Percentiles rank a stretch among this genome's conserved stretches.
Evolutionary conservation across 1,284 basidiomycete genomes (phyloP).

Genomic region (Sphaerobolus stellatus): DNA sequence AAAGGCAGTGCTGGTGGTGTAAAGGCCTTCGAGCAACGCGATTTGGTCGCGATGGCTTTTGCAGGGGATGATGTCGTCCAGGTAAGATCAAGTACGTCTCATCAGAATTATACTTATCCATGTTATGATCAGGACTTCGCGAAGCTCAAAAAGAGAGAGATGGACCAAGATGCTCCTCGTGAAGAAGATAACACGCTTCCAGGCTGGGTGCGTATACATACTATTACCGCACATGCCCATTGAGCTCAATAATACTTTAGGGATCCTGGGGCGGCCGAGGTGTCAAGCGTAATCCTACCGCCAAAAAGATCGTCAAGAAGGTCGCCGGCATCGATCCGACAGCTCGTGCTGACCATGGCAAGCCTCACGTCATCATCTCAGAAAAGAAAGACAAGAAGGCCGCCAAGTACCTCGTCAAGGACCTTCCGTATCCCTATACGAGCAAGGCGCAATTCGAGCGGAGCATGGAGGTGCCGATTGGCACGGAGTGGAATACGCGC

Average conservation of each 20-base stretch:
- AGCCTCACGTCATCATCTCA: slow-evolving; percentile 89
- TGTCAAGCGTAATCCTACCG: slow-evolving; percentile 53
- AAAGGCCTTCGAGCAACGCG: slow-evolving; percentile 78
- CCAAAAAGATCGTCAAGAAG: slow-evolving; percentile 73
- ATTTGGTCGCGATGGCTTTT: slow-evolving; percentile 92
- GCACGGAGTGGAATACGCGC: slow-evolving; percentile 92
- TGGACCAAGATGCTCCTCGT: slow-evolving; percentile 81
- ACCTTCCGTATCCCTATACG: slow-evolving; percentile 93
- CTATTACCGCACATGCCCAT: slow-evolving; percentile 1
- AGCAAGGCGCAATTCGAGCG: slow-evolving; percentile 87
- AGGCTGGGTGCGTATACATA: slow-evolving; percentile 74
- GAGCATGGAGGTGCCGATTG: slow-evolving; percentile 77
- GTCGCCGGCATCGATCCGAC: slow-evolving; percentile 76
- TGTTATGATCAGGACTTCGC: slow-evolving; percentile 72
- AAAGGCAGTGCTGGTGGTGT: slow-evolving; percentile 59
- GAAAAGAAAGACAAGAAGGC: slow-evolving; percentile 95
- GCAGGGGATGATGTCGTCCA: slow-evolving; percentile 94
- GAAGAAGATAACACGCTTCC: slow-evolving; percentile 89
- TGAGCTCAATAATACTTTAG: slow-evolving; percentile 40
- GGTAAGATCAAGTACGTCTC: slow-evolving; percentile 37
- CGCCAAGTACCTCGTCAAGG: slow-evolving; percentile 81
- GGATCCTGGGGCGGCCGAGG: slow-evolving; percentile 92
- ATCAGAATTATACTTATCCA: slow-evolving; percentile 5
- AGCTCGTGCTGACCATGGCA: slow-evolving; percentile 79
- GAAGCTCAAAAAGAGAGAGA: slow-evolving; percentile 75